Conservation (phyloP, 495 filamentous ascomycete species). For the Aspergillus affinis region DNA sequence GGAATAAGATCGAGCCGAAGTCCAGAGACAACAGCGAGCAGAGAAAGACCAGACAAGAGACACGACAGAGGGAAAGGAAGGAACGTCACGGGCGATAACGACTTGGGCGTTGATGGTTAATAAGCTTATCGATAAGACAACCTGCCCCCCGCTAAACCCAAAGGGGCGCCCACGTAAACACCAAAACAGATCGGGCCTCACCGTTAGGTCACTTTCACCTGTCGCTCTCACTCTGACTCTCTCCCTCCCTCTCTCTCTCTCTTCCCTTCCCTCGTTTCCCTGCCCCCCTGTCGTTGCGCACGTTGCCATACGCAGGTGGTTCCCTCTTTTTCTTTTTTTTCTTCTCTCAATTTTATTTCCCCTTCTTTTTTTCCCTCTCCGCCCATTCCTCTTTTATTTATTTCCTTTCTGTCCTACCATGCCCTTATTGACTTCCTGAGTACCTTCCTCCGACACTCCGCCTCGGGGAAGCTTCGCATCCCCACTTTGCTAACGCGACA, state of each 20-base stretch:
- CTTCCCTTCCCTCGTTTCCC: conserved; percentile 1
- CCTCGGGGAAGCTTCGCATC: background rate
- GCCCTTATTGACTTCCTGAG: conserved; percentile 14
- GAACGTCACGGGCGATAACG: background rate
- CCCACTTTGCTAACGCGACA: background rate
- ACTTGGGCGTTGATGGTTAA: conserved; percentile 12
- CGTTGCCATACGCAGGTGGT: conserved; percentile 4
- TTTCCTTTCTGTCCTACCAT: conserved; percentile 9
- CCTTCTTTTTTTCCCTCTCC: conserved; percentile 5
- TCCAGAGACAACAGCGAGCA: background rate
- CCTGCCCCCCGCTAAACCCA: conserved; percentile 31
- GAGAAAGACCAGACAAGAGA: background rate
- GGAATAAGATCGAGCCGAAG: background rate
- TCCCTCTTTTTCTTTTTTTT: background rate
- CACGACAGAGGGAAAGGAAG: conserved; percentile 3
- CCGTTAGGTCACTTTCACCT: conserved; percentile 20
- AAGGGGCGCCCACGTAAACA: conserved; percentile 45
- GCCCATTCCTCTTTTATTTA: background rate
- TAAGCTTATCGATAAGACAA: conserved; percentile 51
- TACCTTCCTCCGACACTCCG: conserved; percentile 15
- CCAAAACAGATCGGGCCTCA: conserved; percentile 44
- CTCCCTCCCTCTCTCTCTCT: conserved; percentile 9
- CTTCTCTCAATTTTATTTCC: conserved; percentile 7
- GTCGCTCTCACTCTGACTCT: conserved; percentile 1
- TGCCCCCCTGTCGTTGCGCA: background rate